phyloP scores from a whole-genome alignment of 176 grass and related monocot genomes.

The Avena insularis region DNA sequence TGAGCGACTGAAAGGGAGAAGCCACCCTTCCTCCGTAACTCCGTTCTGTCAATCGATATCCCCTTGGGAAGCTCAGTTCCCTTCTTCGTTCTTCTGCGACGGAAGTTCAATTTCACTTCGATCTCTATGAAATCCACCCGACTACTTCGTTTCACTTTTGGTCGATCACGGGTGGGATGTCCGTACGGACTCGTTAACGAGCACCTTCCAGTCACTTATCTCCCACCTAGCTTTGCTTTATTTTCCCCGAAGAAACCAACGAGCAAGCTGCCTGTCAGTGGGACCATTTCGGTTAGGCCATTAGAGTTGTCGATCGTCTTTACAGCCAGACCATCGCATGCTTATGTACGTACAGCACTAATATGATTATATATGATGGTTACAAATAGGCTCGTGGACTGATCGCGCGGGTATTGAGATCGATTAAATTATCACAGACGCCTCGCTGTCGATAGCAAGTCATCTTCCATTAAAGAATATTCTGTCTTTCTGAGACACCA shows the following conservation, averaged over 20 bases:
- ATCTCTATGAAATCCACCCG: neutral
- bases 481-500: no score
- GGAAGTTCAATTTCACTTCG: neutral
- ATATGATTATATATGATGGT: neutral
- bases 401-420: no score
- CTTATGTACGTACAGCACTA: neutral
- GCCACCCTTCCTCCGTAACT: conserved; percentile 8
- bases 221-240: neutral
- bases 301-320: conserved; percentile 15
- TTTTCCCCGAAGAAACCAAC: conserved; percentile 8
- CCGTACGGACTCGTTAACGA: neutral
- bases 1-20: conserved; percentile 50
- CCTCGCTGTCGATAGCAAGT: no score
- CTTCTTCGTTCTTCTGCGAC: neutral
- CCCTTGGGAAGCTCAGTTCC: neutral
- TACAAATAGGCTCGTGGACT: neutral
- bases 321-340: conserved; percentile 1
- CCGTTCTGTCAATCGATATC: neutral
- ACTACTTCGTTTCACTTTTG: no score
- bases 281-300: conserved; percentile 30
- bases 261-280: neutral
- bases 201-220: neutral
- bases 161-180: conserved; percentile 1
- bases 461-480: no score
- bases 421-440: no score